phyloP scores from a whole-genome alignment of 352 stramenopile species.

The Nothophytophthora sp. region DNA sequence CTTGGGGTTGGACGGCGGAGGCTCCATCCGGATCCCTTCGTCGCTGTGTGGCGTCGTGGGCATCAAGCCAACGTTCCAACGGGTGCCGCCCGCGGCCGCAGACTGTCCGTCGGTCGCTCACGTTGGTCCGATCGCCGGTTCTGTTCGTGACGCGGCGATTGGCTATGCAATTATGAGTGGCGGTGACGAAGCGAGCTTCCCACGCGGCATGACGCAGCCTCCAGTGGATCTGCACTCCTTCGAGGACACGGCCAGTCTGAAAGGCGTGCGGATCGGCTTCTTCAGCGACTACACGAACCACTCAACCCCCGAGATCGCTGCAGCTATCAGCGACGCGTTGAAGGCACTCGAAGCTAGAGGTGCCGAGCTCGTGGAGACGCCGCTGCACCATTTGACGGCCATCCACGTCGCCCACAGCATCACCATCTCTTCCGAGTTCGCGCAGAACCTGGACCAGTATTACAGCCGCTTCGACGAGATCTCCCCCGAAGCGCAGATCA shows the following conservation, averaged over 20 bases:
- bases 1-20: slow-evolving; percentile 87
- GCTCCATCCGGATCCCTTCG: slow-evolving; percentile 91
- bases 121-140: slow-evolving; percentile 79
- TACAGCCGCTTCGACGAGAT: slow-evolving; percentile 56
- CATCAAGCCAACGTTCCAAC: slow-evolving; percentile 87
- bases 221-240: slow-evolving; percentile 53
- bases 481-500: slow-evolving; percentile 73
- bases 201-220: slow-evolving; percentile 52
- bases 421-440: slow-evolving; percentile 85
- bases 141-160: slow-evolving; percentile 77
- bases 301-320: slow-evolving; percentile 56
- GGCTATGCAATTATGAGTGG: slow-evolving; percentile 86
- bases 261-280: slow-evolving; percentile 75
- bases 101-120: slow-evolving; percentile 72
- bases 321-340: slow-evolving; percentile 46
- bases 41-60: slow-evolving; percentile 88
- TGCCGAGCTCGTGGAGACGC: slow-evolving; percentile 75
- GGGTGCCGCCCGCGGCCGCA: slow-evolving; percentile 57
- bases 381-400: slow-evolving; percentile 70
- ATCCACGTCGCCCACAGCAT: slow-evolving; percentile 84
- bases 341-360: slow-evolving; percentile 52
- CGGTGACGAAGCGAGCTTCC: slow-evolving; percentile 38
- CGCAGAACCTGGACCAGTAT: slow-evolving; percentile 68
- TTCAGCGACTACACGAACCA: slow-evolving; percentile 81
- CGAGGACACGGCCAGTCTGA: slow-evolving; percentile 55